A percentile compares a stretch with the other conserved stretches of the same genome.
Conservation (phyloP, 176 grass and related monocot species). For the Carex myosuroides region DNA sequence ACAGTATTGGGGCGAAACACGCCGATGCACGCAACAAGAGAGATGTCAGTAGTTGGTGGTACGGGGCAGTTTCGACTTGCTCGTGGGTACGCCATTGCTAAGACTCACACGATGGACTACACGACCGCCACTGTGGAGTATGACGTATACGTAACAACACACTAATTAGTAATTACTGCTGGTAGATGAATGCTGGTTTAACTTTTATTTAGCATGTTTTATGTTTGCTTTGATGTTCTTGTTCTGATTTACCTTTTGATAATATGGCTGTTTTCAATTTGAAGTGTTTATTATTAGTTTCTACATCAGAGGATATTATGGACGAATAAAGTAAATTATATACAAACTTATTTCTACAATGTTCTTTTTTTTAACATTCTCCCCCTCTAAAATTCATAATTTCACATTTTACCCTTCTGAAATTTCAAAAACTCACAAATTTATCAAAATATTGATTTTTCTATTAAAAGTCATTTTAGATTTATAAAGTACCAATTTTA, state of each 20-base stretch:
- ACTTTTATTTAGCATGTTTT: not conserved
- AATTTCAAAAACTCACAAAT: no score
- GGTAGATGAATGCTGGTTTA: not conserved
- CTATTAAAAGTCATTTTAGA: no score
- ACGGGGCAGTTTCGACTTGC: slow-evolving; percentile 61
- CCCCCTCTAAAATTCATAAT: no score
- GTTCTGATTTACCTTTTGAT: not conserved
- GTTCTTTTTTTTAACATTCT: no score
- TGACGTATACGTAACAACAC: slow-evolving; percentile 44
- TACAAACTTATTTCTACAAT: no score
- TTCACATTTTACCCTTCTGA: no score
- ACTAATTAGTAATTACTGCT: not conserved
- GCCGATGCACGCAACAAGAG: slow-evolving; percentile 29
- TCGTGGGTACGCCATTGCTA: slow-evolving; percentile 38
- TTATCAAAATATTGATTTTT: no score
- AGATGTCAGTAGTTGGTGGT: slow-evolving; percentile 61
- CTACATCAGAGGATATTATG: not conserved
- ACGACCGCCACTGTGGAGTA: slow-evolving; percentile 58
- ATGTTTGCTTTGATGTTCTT: not conserved
- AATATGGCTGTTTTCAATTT: not conserved
- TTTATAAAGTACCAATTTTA: no score
- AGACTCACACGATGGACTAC: slow-evolving; percentile 32
- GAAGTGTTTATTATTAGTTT: not conserved
- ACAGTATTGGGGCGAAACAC: slow-evolving; percentile 55
- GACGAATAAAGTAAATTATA: no score